Conservation (phyloP, 176 grass and related monocot species). For the Lolium multiflorum region DNA sequence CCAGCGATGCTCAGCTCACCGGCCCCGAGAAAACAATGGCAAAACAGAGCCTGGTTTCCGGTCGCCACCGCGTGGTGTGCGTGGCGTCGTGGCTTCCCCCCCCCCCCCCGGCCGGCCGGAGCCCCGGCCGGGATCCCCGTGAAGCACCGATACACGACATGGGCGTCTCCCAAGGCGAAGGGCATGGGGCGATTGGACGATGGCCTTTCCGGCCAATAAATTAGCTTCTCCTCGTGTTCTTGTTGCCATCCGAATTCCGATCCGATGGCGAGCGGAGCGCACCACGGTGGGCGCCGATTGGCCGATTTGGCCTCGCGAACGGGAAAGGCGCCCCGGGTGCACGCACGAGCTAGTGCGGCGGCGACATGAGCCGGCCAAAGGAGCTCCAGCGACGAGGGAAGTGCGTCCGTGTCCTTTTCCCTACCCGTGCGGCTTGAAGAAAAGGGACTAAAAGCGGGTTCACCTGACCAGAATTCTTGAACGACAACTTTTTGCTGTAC, state of each 20-base stretch:
- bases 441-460: neutral
- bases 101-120: neutral
- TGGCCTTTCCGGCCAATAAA: neutral
- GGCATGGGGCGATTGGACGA: neutral
- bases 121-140: slow-evolving; percentile 18
- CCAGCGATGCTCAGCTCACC: neutral
- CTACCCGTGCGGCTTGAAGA: neutral
- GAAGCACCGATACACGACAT: slow-evolving; percentile 21
- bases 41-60: too few species aligned
- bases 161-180: neutral
- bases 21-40: neutral
- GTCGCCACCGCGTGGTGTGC: neutral
- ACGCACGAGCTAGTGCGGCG: neutral
- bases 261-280: neutral
- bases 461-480: neutral
- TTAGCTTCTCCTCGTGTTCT: neutral
- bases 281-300: neutral
- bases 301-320: neutral
- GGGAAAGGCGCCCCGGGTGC: too few species aligned
- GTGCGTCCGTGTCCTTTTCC: slow-evolving; percentile 35
- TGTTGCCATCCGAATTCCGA: neutral
- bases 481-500: too few species aligned
- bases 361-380: neutral
- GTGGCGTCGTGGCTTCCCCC: neutral
- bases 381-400: neutral